Conservation (phyloP, 371 early-diverging fungal genomes). For the Mortierella sp. region DNA sequence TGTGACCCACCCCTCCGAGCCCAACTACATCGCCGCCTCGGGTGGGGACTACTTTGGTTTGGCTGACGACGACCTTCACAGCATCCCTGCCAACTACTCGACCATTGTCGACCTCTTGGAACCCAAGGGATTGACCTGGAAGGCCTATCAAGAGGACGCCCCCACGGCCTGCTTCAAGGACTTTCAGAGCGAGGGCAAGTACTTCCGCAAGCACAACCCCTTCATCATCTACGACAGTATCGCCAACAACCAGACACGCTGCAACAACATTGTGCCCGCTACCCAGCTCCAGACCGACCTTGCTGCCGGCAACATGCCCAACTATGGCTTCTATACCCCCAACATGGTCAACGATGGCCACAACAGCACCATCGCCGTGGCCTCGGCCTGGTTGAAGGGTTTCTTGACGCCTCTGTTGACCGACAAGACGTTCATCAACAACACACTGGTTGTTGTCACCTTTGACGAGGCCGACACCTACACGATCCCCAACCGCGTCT, state of each 20-base stretch:
- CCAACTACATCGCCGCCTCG: slow-evolving; percentile 58
- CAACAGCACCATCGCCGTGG: slow-evolving; percentile 65
- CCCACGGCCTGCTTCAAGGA: slow-evolving; percentile 59
- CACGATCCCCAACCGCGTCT: slow-evolving; percentile 61
- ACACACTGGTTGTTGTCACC: slow-evolving; percentile 68
- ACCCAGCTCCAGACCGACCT: slow-evolving; percentile 66
- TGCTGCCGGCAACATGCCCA: slow-evolving; percentile 68
- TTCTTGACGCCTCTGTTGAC: slow-evolving; percentile 69
- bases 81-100: slow-evolving; percentile 49
- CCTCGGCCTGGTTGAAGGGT: slow-evolving; percentile 67
- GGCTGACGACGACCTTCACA: slow-evolving; percentile 59
- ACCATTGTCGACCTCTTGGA: slow-evolving; percentile 76
- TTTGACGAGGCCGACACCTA: slow-evolving; percentile 65
- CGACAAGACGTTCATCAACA: slow-evolving; percentile 61
- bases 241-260: slow-evolving; percentile 59
- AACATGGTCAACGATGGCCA: slow-evolving; percentile 69
- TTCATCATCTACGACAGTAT: slow-evolving; percentile 69
- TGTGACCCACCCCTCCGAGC: slow-evolving; percentile 62
- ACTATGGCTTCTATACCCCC: slow-evolving; percentile 71
- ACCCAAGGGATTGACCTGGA: slow-evolving; percentile 73
- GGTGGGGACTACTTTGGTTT: slow-evolving; percentile 64
- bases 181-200: slow-evolving; percentile 42
- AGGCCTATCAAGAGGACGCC: slow-evolving; percentile 71
- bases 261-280: slow-evolving; percentile 65
- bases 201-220: slow-evolving; percentile 73